These are phyloP conservation scores for Nemania abortiva DNA, from an alignment of 2,329 filamentous ascomycete species.

Conservation along the genomic window DNA sequence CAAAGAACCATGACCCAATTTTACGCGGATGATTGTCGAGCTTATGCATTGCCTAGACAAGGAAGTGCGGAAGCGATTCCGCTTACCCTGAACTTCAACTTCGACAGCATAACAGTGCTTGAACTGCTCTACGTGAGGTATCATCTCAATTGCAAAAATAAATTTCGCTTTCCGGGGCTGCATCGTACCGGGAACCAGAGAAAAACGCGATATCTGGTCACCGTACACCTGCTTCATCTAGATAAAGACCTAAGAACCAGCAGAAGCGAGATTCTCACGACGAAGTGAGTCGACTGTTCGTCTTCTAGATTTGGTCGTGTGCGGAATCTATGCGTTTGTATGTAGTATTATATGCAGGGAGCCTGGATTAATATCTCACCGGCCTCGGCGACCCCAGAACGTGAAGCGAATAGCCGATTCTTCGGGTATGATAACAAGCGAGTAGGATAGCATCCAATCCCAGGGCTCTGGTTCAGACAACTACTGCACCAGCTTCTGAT, in stretches of 20 bases:
- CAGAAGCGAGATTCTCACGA: neutral
- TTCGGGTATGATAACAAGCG: neutral
- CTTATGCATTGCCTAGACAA: constrained; percentile 1
- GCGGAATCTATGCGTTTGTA: neutral
- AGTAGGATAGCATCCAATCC: neutral
- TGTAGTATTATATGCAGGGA: neutral
- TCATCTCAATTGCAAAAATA: neutral
- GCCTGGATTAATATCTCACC: neutral
- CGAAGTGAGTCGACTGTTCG: neutral
- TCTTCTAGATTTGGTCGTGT: neutral
- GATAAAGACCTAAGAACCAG: neutral
- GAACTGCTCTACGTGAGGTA: neutral
- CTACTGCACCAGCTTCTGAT: neutral
- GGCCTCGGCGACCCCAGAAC: neutral
- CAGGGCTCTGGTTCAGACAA: neutral
- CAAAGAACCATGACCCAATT: constrained; percentile 12
- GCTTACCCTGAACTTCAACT: neutral
- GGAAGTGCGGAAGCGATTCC: constrained; percentile 30
- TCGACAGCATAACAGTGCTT: neutral
- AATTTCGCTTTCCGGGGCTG: neutral
- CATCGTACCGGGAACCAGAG: neutral
- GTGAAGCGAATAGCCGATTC: neutral
- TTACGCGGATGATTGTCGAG: constrained; percentile 6
- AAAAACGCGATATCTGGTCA: neutral
- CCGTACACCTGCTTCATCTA: neutral